Base-by-base conservation (phyloP, 2,329 filamentous ascomycete genomes). In the Aspergillus chevalieri region DNA sequence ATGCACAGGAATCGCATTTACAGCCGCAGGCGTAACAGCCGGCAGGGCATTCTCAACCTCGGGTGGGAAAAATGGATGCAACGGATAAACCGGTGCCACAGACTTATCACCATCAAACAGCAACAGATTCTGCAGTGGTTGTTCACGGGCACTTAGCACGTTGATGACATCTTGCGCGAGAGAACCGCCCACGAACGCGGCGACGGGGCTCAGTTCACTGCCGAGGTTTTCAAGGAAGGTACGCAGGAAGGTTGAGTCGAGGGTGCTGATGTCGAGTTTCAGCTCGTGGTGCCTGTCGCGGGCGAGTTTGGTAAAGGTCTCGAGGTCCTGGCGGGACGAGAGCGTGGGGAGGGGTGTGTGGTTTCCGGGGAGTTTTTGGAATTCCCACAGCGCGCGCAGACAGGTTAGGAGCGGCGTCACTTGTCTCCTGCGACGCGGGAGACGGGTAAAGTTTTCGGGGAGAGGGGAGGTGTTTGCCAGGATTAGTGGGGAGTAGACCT, bases 121-220 rank as follows among this genome's bases (percentile, higher is more conserved):
- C 45, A 95, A 80, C 66, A 95, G 83, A 68, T 98, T 98, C 73
- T 98, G 93, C 39, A 98, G 86, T 1, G 93, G 93, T 69, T 96
- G 93, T 72, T 97, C 90, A 38, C 87, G 84, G 65, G 87, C 84
- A 44, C 91, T 89, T 5, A 97, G 80, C 28, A 96, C 91, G 62
- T 97, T 97, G 72, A 98, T 97, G 46, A 95, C 90, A 65, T 98
- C 93, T 71, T 98, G 93, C 1, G 92, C 89, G 14, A 98, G 78
- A 67, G 91, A 84, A 8, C 91, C 93, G 44, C 93, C 93, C 9
- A 98, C 76, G 51, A 95, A 89, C 1, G 93, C 91, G 0, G 88
- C 85, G 7, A 95, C 89, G 6, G 93, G 90, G 10, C 87, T 85
- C 36, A 97, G 75, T 71, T 97, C 92, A 61, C 83, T 83, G 48